A percentile compares a stretch with the other conserved stretches of the same genome.
These are phyloP conservation scores for Colletotrichum kahawae DNA, from an alignment of 2,329 filamentous ascomycete species.

Conservation along the genomic window DNA sequence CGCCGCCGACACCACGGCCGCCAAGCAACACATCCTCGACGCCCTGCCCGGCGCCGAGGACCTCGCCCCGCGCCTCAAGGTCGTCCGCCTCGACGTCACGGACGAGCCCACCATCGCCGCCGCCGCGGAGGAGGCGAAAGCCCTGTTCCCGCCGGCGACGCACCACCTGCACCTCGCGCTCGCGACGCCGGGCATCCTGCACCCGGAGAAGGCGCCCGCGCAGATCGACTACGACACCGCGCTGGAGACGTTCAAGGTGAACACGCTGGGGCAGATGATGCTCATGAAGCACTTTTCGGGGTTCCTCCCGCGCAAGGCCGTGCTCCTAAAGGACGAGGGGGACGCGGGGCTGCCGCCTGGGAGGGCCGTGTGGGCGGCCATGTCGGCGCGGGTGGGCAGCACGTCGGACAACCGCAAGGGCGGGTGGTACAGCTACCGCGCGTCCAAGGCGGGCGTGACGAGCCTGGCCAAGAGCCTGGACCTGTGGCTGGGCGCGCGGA, in stretches of 20 bases:
- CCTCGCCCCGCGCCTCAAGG: constrained; percentile 39
- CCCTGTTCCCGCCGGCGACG: constrained; percentile 53
- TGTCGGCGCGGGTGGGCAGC: constrained; percentile 80
- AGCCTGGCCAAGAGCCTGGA: constrained; percentile 76
- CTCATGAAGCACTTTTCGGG: constrained; percentile 76
- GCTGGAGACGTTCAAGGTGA: constrained; percentile 74
- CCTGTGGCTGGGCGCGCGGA: constrained; percentile 62
- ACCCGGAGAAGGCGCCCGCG: constrained; percentile 71
- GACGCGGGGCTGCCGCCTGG: constrained; percentile 28
- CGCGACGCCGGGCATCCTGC: constrained; percentile 73
- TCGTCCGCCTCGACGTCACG: constrained; percentile 49
- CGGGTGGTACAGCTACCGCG: constrained; percentile 84
- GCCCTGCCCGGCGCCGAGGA: constrained; percentile 27
- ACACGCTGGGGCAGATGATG: constrained; percentile 75
- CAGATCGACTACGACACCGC: constrained; percentile 68
- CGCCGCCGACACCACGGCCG: constrained; percentile 33
- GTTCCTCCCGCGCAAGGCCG: constrained; percentile 68
- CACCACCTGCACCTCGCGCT: constrained; percentile 73
- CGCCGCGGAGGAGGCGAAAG: constrained; percentile 55
- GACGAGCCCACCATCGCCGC: constrained; percentile 68
- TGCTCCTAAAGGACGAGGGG: constrained; percentile 32
- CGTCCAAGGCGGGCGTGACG: constrained; percentile 77
- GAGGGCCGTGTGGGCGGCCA: constrained; percentile 71
- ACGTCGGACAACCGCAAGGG: constrained; percentile 75
- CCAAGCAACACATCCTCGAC: constrained; percentile 39